Evolutionary conservation across 1,284 basidiomycete genomes (phyloP), one percentile per base, ranked within the genome.

Genomic region (Pholiota adiposa): DNA sequence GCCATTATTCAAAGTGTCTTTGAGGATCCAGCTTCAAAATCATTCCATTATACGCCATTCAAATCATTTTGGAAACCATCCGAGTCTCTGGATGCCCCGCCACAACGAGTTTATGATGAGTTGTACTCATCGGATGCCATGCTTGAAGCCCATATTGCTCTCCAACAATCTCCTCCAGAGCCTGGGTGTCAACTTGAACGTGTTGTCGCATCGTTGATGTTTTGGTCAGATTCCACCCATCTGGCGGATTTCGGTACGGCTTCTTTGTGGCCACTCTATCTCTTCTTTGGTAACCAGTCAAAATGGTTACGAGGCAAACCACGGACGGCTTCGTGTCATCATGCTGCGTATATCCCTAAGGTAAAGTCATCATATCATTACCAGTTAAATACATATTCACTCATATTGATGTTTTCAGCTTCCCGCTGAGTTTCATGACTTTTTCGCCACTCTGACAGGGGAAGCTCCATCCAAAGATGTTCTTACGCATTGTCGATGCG

Each of bases 161-260:
- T 75, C n/a, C 63, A 66, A 50, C 21, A 55, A 43, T 33, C 27
- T 19, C 40, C 53, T 9, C 40, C 53, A 31, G 53, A 50, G 11
- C 27, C 31, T 3, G 49, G 18, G 5, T 49, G 54, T 23, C 53
- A 64, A 3, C 67, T 68, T 1, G 67, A 70, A 49, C 54, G 60
- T 14, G 62, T 68, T 4, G 63, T 76, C 16, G 61, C 65, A 0
- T 65, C 54, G 0, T 51, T 77, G 2, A 73, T 76, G 68, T 51
- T 75, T 3, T 75, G 66, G 58, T 77, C 75, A 1, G 75, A 78
- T 59, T 62, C 67, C 0, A 77, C 72, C 0, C 75, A 74, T 27
- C 68, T 65, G 5, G 51, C 67, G n/a, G 63, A 56, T 41, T 69
- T 69, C 59, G 67, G 66, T 0, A 67, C 51, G 34, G 61, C 68